Conservation (phyloP, 495 filamentous ascomycete genomes). For the Aspergillus baeticus region DNA sequence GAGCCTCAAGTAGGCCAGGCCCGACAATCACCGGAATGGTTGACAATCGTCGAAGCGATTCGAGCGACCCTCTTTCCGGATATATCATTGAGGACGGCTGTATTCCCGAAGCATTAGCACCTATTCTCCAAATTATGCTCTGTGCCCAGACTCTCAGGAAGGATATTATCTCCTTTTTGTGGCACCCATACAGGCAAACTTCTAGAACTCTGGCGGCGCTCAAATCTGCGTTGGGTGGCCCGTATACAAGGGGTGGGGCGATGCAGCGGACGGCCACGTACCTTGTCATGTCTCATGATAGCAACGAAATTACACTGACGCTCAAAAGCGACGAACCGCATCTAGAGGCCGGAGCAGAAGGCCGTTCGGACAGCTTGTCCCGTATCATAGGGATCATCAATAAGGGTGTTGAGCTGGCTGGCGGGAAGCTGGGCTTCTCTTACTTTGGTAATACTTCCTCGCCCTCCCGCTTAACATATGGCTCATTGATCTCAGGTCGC, state of each 20-base stretch:
- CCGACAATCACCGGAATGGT: conserved; percentile 66
- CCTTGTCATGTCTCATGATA: conserved; percentile 71
- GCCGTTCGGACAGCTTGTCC: not conserved
- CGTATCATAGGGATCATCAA: not conserved
- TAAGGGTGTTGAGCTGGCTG: not conserved
- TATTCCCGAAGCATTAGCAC: conserved; percentile 55
- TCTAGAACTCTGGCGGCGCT: conserved; percentile 46
- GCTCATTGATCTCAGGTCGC: too few species aligned
- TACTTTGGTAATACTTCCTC: conserved; percentile 13
- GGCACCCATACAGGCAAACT: conserved; percentile 18
- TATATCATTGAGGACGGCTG: conserved; percentile 67
- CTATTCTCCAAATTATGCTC: conserved; percentile 57
- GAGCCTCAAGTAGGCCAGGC: conserved; percentile 47
- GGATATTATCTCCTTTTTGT: not conserved
- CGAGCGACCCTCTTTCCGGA: conserved; percentile 58
- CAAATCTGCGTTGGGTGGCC: conserved; percentile 53
- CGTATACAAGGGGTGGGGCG: conserved; percentile 53
- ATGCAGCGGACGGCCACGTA: conserved; percentile 62
- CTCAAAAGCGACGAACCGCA: conserved; percentile 47
- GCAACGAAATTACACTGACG: conserved; percentile 59
- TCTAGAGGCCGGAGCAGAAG: conserved; percentile 8
- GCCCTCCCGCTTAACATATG: too few species aligned
- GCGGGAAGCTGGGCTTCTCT: conserved; percentile 14
- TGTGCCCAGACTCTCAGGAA: conserved; percentile 30
- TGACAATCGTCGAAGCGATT: conserved; percentile 47